Evolutionary conservation across 164 flowering plant species (phyloP), one percentile per base, ranked within the genome.

Genomic region (Berberis vulgaris): DNA sequence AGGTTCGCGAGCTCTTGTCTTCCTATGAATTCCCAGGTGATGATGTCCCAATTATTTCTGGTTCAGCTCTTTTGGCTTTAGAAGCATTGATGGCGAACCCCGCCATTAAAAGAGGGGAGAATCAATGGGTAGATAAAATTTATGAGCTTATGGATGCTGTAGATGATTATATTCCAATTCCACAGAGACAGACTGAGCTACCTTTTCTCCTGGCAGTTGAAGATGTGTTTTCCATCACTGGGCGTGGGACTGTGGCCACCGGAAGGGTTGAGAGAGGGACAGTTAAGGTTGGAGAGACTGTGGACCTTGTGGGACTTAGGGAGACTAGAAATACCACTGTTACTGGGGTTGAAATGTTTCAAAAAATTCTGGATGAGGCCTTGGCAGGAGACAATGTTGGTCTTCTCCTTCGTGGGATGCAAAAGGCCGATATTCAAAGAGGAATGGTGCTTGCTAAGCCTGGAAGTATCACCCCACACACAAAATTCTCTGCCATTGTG

Each of bases 371-470:
- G 1, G 79, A 76, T 45, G 79, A 76, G 58, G 79, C 77, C 1
- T 44, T 73, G 3, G 76, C 79, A n/a, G 79, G 79, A 0, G 79
- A 76, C 56, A 76, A 76, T 67, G 79, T 76, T 10, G 79, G 79
- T 38, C 58, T 73, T 42, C 65, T 76, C 1, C 72, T 76, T 6
- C 57, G 79, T 43, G 79, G 79, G 43, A 42, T 76, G 6, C 79
- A 76, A 57, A 76, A 73, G 70, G 70, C 60, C 5, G 79, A 76
- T 60, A 73, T 76, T 10, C 79, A 76, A 63, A 73, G 79, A 59
- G 79, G 79, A 12, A 76, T 76, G 79, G 79, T 76, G 11, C 13
- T 76, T 12, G 59, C 76, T 2, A 76, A 76, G 59, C 79, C 76
- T 1, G 79, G 79, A 0, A 58, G 65, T 41, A 76, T 76, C 43